Percentiles rank a stretch among this genome's conserved stretches.
phyloP scores from a whole-genome alignment of 176 grass and related monocot genomes.

The Panicum miliaceum region DNA sequence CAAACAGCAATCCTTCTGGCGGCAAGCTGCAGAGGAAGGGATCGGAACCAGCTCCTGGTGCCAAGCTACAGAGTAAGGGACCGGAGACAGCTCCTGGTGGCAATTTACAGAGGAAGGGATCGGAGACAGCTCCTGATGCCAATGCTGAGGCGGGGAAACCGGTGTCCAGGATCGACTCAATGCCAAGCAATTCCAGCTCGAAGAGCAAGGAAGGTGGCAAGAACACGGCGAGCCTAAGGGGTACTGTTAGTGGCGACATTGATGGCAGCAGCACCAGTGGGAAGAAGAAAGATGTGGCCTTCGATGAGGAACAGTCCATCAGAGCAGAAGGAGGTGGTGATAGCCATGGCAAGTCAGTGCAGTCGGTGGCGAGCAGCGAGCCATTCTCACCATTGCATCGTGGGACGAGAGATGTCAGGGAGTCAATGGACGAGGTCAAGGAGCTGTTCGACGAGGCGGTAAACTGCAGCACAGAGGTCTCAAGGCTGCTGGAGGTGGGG shows the following conservation, averaged over 20 bases:
- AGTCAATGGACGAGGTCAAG: constrained; percentile 68
- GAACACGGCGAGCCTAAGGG: constrained; percentile 37
- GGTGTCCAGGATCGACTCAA: not conserved
- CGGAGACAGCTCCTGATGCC: not conserved
- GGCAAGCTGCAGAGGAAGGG: constrained; percentile 22
- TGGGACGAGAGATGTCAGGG: constrained; percentile 52
- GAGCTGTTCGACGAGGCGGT: constrained; percentile 52
- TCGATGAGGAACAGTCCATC: constrained; percentile 47
- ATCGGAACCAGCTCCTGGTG: constrained; percentile 1
- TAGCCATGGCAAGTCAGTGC: constrained; percentile 39
- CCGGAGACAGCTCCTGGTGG: not conserved
- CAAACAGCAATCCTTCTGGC: constrained; percentile 6
- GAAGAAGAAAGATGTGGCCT: constrained; percentile 55
- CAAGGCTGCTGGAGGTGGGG: constrained; percentile 74
- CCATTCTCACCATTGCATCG: constrained; percentile 44
- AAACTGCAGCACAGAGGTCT: constrained; percentile 58
- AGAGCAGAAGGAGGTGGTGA: constrained; percentile 14
- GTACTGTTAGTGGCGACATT: not conserved
- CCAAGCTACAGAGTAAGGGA: not conserved
- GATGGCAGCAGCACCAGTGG: constrained; percentile 3
- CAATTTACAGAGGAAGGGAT: constrained; percentile 17
- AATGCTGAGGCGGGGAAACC: not conserved
- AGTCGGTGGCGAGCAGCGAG: constrained; percentile 39
- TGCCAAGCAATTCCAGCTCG: constrained; percentile 24
- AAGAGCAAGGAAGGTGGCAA: constrained; percentile 45